Evolutionary conservation across 257 asterid genomes (phyloP).

Genomic region (Osmanthus fragrans): DNA sequence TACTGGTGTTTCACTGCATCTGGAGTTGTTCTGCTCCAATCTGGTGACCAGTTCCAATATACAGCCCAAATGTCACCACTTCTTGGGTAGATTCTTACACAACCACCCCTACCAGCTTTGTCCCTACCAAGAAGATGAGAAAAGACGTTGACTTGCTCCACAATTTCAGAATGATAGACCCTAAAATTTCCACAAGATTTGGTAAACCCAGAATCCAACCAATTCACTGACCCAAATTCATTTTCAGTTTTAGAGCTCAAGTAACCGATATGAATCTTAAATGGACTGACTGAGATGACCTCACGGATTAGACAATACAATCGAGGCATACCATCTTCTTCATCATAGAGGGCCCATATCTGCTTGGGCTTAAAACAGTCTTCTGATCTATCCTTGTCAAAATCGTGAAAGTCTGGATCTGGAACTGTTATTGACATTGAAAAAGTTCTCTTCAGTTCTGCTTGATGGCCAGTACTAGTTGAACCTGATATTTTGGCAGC

Average conservation of each 20-base stretch:
- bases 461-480: conserved; percentile 31
- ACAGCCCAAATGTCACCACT: conserved; percentile 94
- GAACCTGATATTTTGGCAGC: conserved; percentile 29
- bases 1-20: conserved; percentile 84
- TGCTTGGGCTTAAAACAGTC: conserved; percentile 91
- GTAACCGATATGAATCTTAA: conserved; percentile 81
- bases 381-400: conserved; percentile 82
- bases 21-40: conserved; percentile 81
- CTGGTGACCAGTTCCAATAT: conserved; percentile 85
- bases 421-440: conserved; percentile 87
- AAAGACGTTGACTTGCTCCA: conserved; percentile 90
- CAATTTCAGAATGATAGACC: conserved; percentile 72
- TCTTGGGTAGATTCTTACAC: conserved; percentile 86
- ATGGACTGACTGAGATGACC: conserved; percentile 79
- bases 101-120: conserved; percentile 95
- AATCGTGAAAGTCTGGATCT: conserved; percentile 94
- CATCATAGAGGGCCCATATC: conserved; percentile 96
- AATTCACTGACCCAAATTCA: conserved; percentile 86
- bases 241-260: conserved; percentile 79
- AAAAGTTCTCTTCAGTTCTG: conserved; percentile 56
- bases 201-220: conserved; percentile 89
- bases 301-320: conserved; percentile 89
- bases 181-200: conserved; percentile 94
- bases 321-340: conserved; percentile 96
- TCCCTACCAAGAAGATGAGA: conserved; percentile 86